Percentiles rank a stretch among this genome's conserved stretches.
Conservation (phyloP, 345 rosid species). For the Brassica rapa region DNA sequence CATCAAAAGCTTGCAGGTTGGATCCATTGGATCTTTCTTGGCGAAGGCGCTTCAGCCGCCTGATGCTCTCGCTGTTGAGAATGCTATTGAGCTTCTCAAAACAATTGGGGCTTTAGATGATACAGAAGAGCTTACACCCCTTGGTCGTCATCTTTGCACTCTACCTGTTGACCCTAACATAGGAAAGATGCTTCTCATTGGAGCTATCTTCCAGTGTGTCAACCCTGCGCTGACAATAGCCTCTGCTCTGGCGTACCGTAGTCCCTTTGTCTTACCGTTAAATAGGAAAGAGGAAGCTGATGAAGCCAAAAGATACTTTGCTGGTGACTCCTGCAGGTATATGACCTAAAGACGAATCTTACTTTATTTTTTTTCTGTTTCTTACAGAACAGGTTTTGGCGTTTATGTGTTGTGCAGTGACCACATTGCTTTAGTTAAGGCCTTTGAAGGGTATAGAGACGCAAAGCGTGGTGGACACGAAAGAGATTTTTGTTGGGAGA, state of each 20-base stretch:
- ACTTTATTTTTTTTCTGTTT: not conserved
- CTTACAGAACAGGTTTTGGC: conserved; percentile 19
- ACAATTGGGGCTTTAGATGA: conserved; percentile 91
- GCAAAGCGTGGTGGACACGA: conserved; percentile 72
- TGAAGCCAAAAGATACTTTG: conserved; percentile 85
- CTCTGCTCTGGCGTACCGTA: conserved; percentile 86
- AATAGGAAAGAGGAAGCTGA: conserved; percentile 83
- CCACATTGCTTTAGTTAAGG: conserved; percentile 93
- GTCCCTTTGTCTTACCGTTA: conserved; percentile 90
- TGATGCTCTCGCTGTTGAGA: conserved; percentile 88
- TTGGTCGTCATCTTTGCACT: conserved; percentile 84
- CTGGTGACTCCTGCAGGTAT: conserved; percentile 96
- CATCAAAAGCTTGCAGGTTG: conserved; percentile 91
- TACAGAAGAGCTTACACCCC: conserved; percentile 84
- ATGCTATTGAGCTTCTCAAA: conserved; percentile 93
- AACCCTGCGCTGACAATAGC: conserved; percentile 96
- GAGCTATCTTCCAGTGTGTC: conserved; percentile 89
- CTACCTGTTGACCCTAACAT: conserved; percentile 89
- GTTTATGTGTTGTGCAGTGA: conserved; percentile 61
- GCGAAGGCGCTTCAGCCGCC: conserved; percentile 98
- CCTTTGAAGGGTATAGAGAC: conserved; percentile 79
- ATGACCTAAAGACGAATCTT: not conserved
- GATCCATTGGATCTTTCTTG: conserved; percentile 79
- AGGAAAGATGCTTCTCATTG: conserved; percentile 97
- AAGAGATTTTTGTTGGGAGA: conserved; percentile 82